Evolutionary conservation across 352 stramenopile genomes (phyloP).

Genomic region (Phytopythium cucurbitacearum): DNA sequence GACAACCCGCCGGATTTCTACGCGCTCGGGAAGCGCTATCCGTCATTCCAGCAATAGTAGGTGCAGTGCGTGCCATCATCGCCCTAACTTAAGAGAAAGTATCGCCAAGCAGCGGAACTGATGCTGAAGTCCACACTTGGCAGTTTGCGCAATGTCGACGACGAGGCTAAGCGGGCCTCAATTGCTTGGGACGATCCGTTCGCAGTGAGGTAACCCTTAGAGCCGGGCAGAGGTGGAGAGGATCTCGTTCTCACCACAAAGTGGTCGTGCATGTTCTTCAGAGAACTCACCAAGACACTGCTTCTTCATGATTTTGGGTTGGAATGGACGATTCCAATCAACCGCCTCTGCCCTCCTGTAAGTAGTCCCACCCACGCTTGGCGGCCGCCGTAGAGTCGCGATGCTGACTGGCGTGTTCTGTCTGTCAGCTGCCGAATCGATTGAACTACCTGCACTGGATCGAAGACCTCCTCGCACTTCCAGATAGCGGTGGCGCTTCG

Average conservation of each 20-base stretch:
- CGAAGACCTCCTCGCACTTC: conserved; percentile 76
- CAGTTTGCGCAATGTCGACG: conserved; percentile 64
- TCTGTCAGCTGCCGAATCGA: conserved; percentile 65
- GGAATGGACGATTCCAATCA: conserved; percentile 88
- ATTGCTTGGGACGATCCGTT: conserved; percentile 77
- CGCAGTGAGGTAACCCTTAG: conserved; percentile 45
- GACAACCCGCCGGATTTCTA: conserved; percentile 71
- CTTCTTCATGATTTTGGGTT: conserved; percentile 89
- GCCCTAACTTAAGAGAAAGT: too few relatives aligned
- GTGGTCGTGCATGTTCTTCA: conserved; percentile 28
- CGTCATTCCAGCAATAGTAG: conserved; percentile 62
- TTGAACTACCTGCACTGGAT: conserved; percentile 98
- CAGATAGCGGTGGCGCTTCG: background rate
- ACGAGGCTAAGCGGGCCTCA: conserved; percentile 43
- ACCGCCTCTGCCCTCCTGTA: conserved; percentile 93
- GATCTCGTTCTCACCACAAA: background rate
- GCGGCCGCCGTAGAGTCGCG: background rate
- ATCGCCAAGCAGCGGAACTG: background rate
- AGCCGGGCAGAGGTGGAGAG: background rate
- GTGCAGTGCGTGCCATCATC: conserved; percentile 9
- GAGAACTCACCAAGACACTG: conserved; percentile 90
- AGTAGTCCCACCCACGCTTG: conserved; percentile 9
- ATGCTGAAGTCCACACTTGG: too few relatives aligned
- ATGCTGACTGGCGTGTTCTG: background rate
- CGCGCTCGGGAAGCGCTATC: conserved; percentile 51